Conservation (phyloP, 306 rosid genomes). For the Pterocarpus santalinus region DNA sequence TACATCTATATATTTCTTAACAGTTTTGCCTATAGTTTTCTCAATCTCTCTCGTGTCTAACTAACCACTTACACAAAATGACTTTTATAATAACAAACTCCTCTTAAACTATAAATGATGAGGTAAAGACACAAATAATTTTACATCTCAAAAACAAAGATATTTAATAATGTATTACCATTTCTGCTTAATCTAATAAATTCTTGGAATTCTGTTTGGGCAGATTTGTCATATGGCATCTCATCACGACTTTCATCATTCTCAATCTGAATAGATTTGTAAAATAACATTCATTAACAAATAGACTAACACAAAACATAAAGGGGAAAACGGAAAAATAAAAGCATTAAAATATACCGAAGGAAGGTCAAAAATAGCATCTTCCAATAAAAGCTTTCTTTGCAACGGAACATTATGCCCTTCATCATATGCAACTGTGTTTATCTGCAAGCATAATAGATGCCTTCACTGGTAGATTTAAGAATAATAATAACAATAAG, state of each 20-base stretch:
- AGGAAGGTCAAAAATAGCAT: constrained; percentile 90
- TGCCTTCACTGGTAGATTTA: neutral
- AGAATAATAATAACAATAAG: neutral
- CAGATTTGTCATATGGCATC: constrained; percentile 51
- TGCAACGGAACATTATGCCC: constrained; percentile 51
- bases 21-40: too few species aligned
- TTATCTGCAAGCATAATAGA: constrained; percentile 49
- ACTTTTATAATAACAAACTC: neutral
- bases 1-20: too few species aligned
- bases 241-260: constrained; percentile 65
- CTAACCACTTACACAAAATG: neutral
- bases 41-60: neutral
- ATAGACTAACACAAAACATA: neutral
- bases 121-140: neutral
- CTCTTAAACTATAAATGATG: neutral
- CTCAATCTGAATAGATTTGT: constrained; percentile 52
- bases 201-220: constrained; percentile 70
- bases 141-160: neutral
- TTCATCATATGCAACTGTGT: constrained; percentile 67
- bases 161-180: constrained; percentile 50
- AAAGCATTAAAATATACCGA: constrained; percentile 47
- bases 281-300: neutral
- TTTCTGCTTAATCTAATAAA: constrained; percentile 61
- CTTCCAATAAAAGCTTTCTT: constrained; percentile 63
- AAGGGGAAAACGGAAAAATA: neutral